Evolutionary conservation across 495 filamentous ascomycete genomes (phyloP).

Genomic region (Hypomontagnella submonticulosa): DNA sequence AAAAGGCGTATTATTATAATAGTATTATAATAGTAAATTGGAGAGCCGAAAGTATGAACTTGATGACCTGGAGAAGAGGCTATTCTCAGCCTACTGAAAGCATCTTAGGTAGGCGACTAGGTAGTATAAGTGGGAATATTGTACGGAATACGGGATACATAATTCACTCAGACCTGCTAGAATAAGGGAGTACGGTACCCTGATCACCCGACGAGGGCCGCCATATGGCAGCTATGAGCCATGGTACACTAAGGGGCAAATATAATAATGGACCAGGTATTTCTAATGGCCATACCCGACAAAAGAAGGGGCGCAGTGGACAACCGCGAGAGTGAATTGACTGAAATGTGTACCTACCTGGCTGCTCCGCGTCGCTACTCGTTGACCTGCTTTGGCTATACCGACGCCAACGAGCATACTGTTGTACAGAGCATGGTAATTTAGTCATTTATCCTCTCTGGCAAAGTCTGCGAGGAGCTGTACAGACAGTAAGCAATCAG

Average conservation of each 20-base stretch:
- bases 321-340: slow-evolving; percentile 1
- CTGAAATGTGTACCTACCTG: slow-evolving; percentile 4
- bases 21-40: slow-evolving; percentile 9
- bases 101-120: not conserved
- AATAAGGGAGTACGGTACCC: not conserved
- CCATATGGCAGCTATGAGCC: too few species aligned
- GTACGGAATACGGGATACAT: too few species aligned
- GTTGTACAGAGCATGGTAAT: not conserved
- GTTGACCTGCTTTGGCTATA: not conserved
- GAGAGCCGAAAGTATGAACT: not conserved
- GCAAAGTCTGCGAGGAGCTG: not conserved
- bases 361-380: slow-evolving; percentile 1
- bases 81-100: not conserved
- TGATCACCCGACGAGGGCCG: not conserved
- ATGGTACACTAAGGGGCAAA: slow-evolving; percentile 2
- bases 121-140: not conserved
- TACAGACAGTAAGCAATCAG: slow-evolving; percentile 20
- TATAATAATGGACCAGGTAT: slow-evolving; percentile 2
- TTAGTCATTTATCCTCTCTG: not conserved
- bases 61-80: not conserved
- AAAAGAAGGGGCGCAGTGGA: slow-evolving; percentile 20
- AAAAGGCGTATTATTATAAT: slow-evolving; percentile 22
- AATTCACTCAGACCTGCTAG: not conserved
- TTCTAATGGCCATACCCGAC: slow-evolving; percentile 2
- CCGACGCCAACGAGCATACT: not conserved